Evolutionary conservation across 2,329 filamentous ascomycete species (phyloP), one percentile per base, ranked within the genome.

Genomic region (Sporothrix brasiliensis): DNA sequence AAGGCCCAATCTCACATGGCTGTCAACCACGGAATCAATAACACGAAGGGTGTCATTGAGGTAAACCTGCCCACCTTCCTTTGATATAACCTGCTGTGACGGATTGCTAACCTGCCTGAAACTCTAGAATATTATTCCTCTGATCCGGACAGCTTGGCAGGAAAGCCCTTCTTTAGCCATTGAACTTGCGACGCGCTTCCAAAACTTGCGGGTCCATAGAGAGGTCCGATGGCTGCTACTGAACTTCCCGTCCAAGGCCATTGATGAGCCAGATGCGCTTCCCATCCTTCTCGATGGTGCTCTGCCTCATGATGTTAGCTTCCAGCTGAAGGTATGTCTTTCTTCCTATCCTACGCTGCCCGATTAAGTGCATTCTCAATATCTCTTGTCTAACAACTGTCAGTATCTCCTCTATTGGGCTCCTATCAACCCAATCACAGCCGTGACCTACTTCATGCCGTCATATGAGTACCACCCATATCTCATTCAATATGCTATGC

Each of bases 401-500:
- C 74, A 93, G 88, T 97, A 97, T 79, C 83, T 99, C 19, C 83
- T 99, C 1, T 97, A 92, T 81, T 99, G 95, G 95, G 88, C 91
- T 27, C 89, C 95, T 0, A 90, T 97, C 44, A 97, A 97, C 77
- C 95, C 95, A 0, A 91, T 97, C 73, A 95, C 94, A 11, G 94
- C 96, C 0, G 90, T 96, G 7, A 97, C 93, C 0, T 93, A 96
- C 80, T 98, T 99, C 82, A 79, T 97, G 75, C 96, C 96, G 0
- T 89, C 91, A 0, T 99, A 96, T 79, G 89, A 90, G 53, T 94
- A 97, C 76, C 91, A 99, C 77, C 92, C 96, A 0, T 96, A 94
- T 80, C 86, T 99, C 68, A 88, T 98, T 52, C 96, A 99, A 79
- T 99, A 98, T 79, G 95, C 95, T 1, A 97, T 99, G 90, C 89